A percentile compares a stretch with the other conserved stretches of the same genome.
Conservation (phyloP, 495 filamentous ascomycete genomes). For the Xylaria nigripes region DNA sequence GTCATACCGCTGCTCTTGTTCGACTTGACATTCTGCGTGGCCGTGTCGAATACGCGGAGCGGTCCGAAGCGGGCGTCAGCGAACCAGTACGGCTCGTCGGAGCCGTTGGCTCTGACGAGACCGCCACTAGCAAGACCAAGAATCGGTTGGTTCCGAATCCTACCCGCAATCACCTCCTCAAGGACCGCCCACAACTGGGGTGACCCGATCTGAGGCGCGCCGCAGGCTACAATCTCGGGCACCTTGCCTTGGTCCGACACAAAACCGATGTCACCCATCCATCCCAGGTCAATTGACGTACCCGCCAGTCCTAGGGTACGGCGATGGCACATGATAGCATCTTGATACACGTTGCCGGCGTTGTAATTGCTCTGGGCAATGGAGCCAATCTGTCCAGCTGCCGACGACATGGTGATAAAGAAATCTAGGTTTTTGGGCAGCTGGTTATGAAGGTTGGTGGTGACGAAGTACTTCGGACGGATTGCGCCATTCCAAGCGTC, state of each 20-base stretch:
- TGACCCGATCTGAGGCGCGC: constrained; percentile 18
- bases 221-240: constrained; percentile 20
- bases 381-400: constrained; percentile 44
- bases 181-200: constrained; percentile 17
- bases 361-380: constrained; percentile 42
- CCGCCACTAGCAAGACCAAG: constrained; percentile 25
- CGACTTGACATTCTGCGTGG: constrained; percentile 10
- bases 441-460: constrained; percentile 41
- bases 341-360: constrained; percentile 47
- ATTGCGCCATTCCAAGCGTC: constrained; percentile 33
- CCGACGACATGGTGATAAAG: constrained; percentile 53
- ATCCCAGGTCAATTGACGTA: constrained; percentile 41
- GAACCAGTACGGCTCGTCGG: constrained; percentile 37
- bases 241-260: constrained; percentile 22
- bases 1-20: constrained; percentile 9
- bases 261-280: constrained; percentile 29
- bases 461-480: constrained; percentile 39
- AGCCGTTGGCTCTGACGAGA: constrained; percentile 24
- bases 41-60: constrained; percentile 30
- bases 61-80: constrained; percentile 36
- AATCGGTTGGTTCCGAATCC: constrained; percentile 19
- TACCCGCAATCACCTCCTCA: constrained; percentile 16
- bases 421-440: constrained; percentile 48
- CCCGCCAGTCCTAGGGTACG: constrained; percentile 26
- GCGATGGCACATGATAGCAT: constrained; percentile 35